Evolutionary conservation across 352 stramenopile genomes (phyloP).

Genomic region (Globisporangium mamillatum): DNA sequence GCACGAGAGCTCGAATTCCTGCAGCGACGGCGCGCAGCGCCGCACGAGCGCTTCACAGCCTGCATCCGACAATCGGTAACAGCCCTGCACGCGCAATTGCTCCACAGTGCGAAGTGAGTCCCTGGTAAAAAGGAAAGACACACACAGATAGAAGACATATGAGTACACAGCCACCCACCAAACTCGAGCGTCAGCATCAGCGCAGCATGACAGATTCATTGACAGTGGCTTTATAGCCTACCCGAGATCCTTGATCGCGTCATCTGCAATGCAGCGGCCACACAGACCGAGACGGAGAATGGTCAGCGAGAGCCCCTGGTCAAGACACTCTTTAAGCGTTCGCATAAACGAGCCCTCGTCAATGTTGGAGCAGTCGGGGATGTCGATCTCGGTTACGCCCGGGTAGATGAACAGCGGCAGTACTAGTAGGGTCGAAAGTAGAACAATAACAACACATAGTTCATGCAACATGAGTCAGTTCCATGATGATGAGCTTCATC

Average conservation of each 20-base stretch:
- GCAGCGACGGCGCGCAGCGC: constrained; percentile 64
- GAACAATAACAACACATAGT: not conserved
- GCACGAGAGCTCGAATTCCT: constrained; percentile 75
- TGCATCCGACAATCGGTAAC: constrained; percentile 71
- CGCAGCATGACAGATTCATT: not conserved
- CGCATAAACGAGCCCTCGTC: constrained; percentile 62
- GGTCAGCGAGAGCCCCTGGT: constrained; percentile 40
- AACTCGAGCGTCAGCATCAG: not conserved
- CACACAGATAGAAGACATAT: not conserved
- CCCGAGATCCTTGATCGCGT: constrained; percentile 67
- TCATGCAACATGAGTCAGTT: not conserved
- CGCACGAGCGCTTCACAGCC: constrained; percentile 64
- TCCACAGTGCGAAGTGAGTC: constrained; percentile 65
- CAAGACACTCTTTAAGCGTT: constrained; percentile 50
- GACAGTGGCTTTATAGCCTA: constrained; percentile 9
- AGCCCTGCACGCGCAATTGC: constrained; percentile 64
- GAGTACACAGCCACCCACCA: constrained; percentile 1
- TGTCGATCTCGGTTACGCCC: constrained; percentile 76
- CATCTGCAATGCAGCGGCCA: constrained; percentile 72
- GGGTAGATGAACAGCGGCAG: constrained; percentile 81
- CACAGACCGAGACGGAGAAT: constrained; percentile 68
- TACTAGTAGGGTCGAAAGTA: constrained; percentile 23
- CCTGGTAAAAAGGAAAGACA: constrained; percentile 13
- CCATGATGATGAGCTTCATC: not conserved
- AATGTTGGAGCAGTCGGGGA: constrained; percentile 79